Evolutionary conservation across 176 grass and related monocot species (phyloP), one percentile per base, ranked within the genome.

Genomic region (Cymbopogon citratus): DNA sequence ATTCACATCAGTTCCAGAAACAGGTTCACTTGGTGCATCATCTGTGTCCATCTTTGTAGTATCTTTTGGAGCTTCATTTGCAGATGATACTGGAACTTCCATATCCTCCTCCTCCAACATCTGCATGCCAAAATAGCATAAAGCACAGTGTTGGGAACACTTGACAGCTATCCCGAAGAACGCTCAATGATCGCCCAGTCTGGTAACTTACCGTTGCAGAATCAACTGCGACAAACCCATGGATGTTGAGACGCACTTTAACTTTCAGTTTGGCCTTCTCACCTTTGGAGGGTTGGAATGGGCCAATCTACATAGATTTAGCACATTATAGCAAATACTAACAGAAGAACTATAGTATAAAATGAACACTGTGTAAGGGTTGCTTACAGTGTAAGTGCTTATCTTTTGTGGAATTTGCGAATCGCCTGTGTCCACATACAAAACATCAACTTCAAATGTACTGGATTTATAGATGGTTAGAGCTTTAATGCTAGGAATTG

Each of bases 71-170:
- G 29, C 13, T 61, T 94, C 91, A 19, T 82, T 87, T 9, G 82
- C 52, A 80, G 84, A 56, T 28, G 86, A 64, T 12, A 97, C 80
- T 21, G 84, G 89, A 86, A 97, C 87, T 75, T 97, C 89, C 23
- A 91, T 84, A 76, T 91, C 94, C 71, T 89, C 89, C 61, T 92
- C 93, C 75, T 97, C 91, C 44, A 97, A 57, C 94, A 94, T 94
- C 94, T 97, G 75, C 71, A 84, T 59, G 13, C 24, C 81, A 3
- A 49, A 25, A 13, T 36, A 18, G 27, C 44, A 68, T 68, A 45
- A 24, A 52, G 27, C 6, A 66, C 3, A 67, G 31, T 33, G 21
- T 80, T 49, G 51, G 11, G 14, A 9, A 35, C 43, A 51, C 1
- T 48, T 35, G 27, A 2, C 1, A 28, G 6, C 40, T 49, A 24